phyloP scores from a whole-genome alignment of 208 protist genomes.

The Acanthamoeba polyphaga region DNA sequence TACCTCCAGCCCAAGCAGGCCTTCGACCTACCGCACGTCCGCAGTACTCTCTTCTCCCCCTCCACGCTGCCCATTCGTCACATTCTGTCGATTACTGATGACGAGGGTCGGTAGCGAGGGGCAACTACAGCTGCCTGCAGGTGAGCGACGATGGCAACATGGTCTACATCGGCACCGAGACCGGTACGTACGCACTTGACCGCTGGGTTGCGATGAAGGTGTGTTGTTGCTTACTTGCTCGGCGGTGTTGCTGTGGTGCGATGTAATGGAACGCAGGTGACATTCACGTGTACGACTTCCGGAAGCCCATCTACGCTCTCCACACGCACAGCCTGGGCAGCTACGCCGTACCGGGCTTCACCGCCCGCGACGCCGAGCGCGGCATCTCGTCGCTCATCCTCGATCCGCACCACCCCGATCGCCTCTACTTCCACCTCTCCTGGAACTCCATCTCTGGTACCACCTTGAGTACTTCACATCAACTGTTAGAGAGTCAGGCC shows the following conservation, averaged over 20 bases:
- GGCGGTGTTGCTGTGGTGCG: not conserved
- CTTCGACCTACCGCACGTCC: not conserved
- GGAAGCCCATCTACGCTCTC: conserved; percentile 13
- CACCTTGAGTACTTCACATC: too few species aligned
- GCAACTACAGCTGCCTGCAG: conserved; percentile 7
- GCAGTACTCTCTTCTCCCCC: not conserved
- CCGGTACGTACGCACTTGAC: not conserved
- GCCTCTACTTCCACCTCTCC: conserved; percentile 16
- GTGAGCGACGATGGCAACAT: conserved; percentile 1
- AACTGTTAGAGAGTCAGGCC: too few species aligned
- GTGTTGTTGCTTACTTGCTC: not conserved
- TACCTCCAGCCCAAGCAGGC: conserved; percentile 11
- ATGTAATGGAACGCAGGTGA: not conserved
- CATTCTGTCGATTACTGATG: not conserved
- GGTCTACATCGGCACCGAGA: conserved; percentile 4
- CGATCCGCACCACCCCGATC: not conserved
- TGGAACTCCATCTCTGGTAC: conserved; percentile 14
- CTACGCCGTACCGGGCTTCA: not conserved
- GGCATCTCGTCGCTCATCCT: conserved; percentile 33
- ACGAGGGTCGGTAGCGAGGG: not conserved
- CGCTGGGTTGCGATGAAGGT: not conserved
- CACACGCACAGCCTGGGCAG: not conserved
- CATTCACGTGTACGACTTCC: conserved; percentile 4
- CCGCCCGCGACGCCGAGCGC: not conserved
- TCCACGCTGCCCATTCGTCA: not conserved